Percentiles rank a stretch among this genome's conserved stretches.
These are phyloP conservation scores for Seiridium cupressi DNA, from an alignment of 2,329 filamentous ascomycete genomes.

Conservation along the genomic window DNA sequence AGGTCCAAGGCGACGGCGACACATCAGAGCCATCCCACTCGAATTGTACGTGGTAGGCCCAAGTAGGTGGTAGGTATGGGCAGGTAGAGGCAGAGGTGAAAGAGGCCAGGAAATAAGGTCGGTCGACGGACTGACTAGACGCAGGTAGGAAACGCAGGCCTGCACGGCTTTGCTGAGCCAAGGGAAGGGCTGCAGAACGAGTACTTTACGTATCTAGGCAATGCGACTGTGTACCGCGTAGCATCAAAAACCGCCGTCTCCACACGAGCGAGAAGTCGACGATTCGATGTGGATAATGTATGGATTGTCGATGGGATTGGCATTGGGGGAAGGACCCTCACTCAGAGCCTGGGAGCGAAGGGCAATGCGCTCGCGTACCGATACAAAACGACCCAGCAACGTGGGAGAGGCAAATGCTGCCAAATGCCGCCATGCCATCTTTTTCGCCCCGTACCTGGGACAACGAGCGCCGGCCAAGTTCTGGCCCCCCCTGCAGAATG, in stretches of 20 bases:
- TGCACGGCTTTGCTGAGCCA: constrained; percentile 4
- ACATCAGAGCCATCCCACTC: constrained; percentile 7
- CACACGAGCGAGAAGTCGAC: constrained; percentile 1
- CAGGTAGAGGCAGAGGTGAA: background rate
- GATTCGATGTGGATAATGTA: constrained; percentile 6
- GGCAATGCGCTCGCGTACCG: background rate
- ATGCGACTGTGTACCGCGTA: constrained; percentile 10
- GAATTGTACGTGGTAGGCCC: background rate
- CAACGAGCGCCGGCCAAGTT: background rate
- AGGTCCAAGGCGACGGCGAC: constrained; percentile 7
- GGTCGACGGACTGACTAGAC: background rate
- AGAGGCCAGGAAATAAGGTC: constrained; percentile 3
- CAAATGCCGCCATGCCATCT: background rate
- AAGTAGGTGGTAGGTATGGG: background rate
- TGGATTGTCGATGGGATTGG: background rate
- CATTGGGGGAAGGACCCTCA: background rate
- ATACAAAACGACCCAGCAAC: constrained; percentile 6
- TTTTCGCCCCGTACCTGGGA: background rate
- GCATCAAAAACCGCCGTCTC: constrained; percentile 5
- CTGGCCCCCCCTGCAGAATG: background rate
- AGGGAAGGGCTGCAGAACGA: constrained; percentile 2
- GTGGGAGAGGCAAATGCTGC: background rate
- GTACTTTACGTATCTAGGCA: constrained; percentile 5
- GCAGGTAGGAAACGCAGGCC: constrained; percentile 1
- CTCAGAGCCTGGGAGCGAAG: background rate